These are phyloP conservation scores for Lodderomyces theae DNA, from an alignment of 1,139 yeast species.

Conservation along the genomic window DNA sequence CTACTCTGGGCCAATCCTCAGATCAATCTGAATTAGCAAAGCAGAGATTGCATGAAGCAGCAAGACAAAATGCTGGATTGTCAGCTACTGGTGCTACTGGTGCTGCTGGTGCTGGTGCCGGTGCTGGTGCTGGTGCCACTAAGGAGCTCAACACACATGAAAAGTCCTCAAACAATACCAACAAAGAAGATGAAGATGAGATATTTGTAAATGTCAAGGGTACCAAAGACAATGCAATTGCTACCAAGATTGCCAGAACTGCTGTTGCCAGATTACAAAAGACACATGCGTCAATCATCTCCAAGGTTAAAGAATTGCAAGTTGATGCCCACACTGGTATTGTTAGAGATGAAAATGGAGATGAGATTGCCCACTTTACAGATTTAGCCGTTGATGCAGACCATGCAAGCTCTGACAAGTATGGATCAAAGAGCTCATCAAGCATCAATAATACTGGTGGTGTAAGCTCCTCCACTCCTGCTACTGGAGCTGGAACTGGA, in stretches of 20 bases:
- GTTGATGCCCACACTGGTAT: conserved; percentile 32
- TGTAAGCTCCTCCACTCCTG: conserved; percentile 3
- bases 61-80: conserved; percentile 12
- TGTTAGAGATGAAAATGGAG: conserved; percentile 31
- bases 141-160: conserved; percentile 2
- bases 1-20: conserved; percentile 3
- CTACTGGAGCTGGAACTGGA: conserved; percentile 12
- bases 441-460: neutral
- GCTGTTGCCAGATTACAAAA: conserved; percentile 28
- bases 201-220: conserved; percentile 32
- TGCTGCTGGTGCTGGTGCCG: conserved; percentile 14
- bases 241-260: conserved; percentile 29
- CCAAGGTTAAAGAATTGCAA: conserved; percentile 25
- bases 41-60: conserved; percentile 14
- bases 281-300: conserved; percentile 24
- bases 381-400: conserved; percentile 12
- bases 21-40: conserved; percentile 13
- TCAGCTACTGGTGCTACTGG: conserved; percentile 12
- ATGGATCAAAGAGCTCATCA: neutral
- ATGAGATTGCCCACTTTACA: conserved; percentile 15
- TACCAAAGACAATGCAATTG: conserved; percentile 25
- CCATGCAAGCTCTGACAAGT: neutral
- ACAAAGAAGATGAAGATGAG: conserved; percentile 12
- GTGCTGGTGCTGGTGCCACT: conserved; percentile 5
- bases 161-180: conserved; percentile 3